Evolutionary conservation across 768 basidiomycete species (phyloP), one percentile per base, ranked within the genome.

Genomic region (Psilocybe cyanescens): DNA sequence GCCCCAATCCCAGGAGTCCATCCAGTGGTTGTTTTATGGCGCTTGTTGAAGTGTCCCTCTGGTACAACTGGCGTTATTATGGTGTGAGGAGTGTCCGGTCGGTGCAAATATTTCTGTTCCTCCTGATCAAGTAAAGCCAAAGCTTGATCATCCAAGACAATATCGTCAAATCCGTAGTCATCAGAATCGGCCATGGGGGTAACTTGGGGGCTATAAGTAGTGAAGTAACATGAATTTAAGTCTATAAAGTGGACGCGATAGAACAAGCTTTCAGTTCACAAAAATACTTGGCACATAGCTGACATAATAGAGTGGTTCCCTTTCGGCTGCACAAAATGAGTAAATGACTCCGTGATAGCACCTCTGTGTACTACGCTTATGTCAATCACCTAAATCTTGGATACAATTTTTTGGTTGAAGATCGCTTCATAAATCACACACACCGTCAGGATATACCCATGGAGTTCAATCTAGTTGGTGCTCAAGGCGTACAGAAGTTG

Each of bases 121-220:
- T 82, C 81, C 57, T 80, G 76, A 65, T 90, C 88, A 17, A 91
- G 79, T 30, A 81, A 74, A 8, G 89, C 88, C 53, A 90, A 72
- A 0, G 85, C 79, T 61, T 82, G 76, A 55, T 84, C 87, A 68
- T 91, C 88, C 45, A 91, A 73, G 46, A 84, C 78, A 62, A 89
- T 76, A 57, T 87, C 87, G 70, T 89, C 88, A 65, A 79, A 77
- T 71, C 82, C 79, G 70, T 87, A 87, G 69, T 87, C 82, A 73
- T 91, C 91, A 31, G 83, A 86, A 74, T 83, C 83, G 66, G 82
- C 76, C 87, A 89, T 90, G 50, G 19, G 48, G 19, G 33, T 16
- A 29, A 11, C 47, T 62, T 8, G 29, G 17, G 7, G 12, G 12
- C 12, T 49, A 28, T 49, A 16, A 30, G 29, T 16, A 30, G 14